Evolutionary conservation across 371 early-diverging fungal species (phyloP).

Genomic region (Circinella umbellata): DNA sequence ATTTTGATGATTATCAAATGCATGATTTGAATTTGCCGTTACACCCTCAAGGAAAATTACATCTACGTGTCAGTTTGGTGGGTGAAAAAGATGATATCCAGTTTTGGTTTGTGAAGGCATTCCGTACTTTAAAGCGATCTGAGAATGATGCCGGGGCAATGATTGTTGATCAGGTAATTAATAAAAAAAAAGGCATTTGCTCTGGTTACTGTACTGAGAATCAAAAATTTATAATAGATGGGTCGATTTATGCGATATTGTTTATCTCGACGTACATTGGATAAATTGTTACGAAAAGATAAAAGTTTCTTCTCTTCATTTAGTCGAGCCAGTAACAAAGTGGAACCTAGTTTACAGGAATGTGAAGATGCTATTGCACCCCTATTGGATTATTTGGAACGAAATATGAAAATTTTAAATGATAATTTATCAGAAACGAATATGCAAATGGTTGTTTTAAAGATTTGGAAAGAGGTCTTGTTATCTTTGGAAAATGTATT

Average conservation of each 20-base stretch:
- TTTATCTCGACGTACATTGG: constrained; percentile 47
- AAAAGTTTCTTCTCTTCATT: constrained; percentile 50
- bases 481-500: constrained; percentile 72
- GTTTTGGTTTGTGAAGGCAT: constrained; percentile 89
- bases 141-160: constrained; percentile 73
- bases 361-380: constrained; percentile 79
- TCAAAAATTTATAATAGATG: constrained; percentile 43
- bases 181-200: not conserved
- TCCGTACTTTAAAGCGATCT: constrained; percentile 76
- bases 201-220: no score
- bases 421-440: constrained; percentile 77
- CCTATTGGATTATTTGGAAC: constrained; percentile 88
- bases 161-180: constrained; percentile 71
- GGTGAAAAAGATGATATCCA: constrained; percentile 92
- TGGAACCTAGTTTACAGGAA: constrained; percentile 62
- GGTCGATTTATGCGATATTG: constrained; percentile 65
- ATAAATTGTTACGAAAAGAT: constrained; percentile 46
- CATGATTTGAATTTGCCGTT: constrained; percentile 86
- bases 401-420: constrained; percentile 79
- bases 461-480: constrained; percentile 89
- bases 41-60: constrained; percentile 82
- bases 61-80: constrained; percentile 86
- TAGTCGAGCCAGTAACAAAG: constrained; percentile 34
- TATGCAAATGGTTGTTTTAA: constrained; percentile 79
- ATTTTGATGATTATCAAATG: constrained; percentile 71